Evolutionary conservation across 352 stramenopile genomes (phyloP).

Genomic region (Phytophthora pluvialis): DNA sequence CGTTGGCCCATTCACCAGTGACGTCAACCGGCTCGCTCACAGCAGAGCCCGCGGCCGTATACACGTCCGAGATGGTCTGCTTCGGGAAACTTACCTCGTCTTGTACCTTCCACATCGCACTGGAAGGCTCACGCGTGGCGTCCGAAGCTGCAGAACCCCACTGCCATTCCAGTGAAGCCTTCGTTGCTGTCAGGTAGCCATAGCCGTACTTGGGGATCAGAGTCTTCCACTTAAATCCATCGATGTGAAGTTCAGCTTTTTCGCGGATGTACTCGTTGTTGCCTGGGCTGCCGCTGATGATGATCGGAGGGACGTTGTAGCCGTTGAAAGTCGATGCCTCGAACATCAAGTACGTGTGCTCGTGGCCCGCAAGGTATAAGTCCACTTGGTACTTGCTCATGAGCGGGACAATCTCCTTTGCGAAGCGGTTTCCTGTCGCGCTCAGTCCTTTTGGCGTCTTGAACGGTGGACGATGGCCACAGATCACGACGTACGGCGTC

Average conservation of each 20-base stretch:
- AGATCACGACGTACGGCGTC: conserved; percentile 81
- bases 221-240: conserved; percentile 63
- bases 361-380: conserved; percentile 71
- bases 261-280: conserved; percentile 82
- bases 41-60: conserved; percentile 45
- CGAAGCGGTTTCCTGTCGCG: conserved; percentile 56
- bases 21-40: conserved; percentile 48
- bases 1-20: conserved; percentile 32
- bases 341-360: conserved; percentile 78
- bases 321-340: conserved; percentile 54
- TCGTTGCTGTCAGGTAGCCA: conserved; percentile 70
- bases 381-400: conserved; percentile 80
- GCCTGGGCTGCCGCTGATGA: conserved; percentile 73
- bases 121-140: conserved; percentile 44
- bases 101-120: conserved; percentile 53
- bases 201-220: conserved; percentile 81
- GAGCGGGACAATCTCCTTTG: conserved; percentile 68
- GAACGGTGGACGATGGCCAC: conserved; percentile 72
- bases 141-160: conserved; percentile 66
- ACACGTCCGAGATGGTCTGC: conserved; percentile 30
- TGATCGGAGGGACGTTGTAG: conserved; percentile 69
- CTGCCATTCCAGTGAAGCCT: conserved; percentile 58
- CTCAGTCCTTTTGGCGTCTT: conserved; percentile 62
- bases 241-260: conserved; percentile 51
- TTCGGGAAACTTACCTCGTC: conserved; percentile 56